Evolutionary conservation across 805 yeast species (phyloP).

Genomic region (Yamadazyma ubonensis): DNA sequence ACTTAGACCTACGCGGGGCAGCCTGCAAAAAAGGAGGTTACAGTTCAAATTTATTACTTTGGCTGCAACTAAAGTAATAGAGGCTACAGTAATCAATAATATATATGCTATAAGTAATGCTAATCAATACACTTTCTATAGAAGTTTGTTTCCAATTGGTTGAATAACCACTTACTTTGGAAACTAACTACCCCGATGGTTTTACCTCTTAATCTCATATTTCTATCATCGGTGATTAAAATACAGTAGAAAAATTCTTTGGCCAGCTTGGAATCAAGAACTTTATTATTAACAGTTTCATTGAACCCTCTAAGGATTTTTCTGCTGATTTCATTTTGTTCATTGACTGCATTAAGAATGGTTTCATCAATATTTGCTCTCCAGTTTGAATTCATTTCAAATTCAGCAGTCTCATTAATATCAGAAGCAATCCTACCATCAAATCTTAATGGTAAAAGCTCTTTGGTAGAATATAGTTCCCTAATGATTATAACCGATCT

Average conservation of each 20-base stretch:
- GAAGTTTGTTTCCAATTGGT: conserved; percentile 46
- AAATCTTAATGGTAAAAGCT: conserved; percentile 59
- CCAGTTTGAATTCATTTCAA: conserved; percentile 73
- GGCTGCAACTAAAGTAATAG: neutral
- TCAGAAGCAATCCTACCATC: conserved; percentile 69
- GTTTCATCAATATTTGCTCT: conserved; percentile 70
- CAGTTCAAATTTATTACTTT: no score
- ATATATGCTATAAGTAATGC: conserved; percentile 6
- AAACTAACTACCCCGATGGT: conserved; percentile 53
- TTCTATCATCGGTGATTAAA: conserved; percentile 70
- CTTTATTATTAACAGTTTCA: conserved; percentile 16
- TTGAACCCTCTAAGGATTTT: conserved; percentile 42
- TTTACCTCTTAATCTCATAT: conserved; percentile 66
- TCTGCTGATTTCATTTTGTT: conserved; percentile 41
- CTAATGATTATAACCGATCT: conserved; percentile 73
- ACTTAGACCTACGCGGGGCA: no score
- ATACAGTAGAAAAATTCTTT: conserved; percentile 54
- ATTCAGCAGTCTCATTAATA: conserved; percentile 69
- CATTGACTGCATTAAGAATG: conserved; percentile 51
- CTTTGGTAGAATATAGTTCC: conserved; percentile 57
- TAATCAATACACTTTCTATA: conserved; percentile 55
- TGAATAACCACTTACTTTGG: conserved; percentile 62
- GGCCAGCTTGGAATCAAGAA: conserved; percentile 37
- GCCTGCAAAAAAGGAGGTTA: no score
- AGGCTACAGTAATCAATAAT: no score